Conservation (phyloP, 2,329 filamentous ascomycete genomes). For the Epichloe sylvatica region DNA sequence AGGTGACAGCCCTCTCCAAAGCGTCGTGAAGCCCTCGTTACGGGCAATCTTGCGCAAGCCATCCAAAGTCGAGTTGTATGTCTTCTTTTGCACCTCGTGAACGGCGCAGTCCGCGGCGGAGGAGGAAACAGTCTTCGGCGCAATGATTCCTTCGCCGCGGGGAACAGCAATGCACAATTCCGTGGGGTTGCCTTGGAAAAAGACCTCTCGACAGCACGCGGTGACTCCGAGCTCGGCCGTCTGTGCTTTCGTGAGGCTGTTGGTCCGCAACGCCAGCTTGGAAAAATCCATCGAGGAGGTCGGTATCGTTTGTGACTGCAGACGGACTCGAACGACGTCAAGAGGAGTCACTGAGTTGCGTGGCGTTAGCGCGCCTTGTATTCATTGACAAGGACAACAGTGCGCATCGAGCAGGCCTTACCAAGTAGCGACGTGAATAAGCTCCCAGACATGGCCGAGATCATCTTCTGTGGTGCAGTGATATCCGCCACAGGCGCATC, state of each 20-base stretch:
- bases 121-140: conserved; percentile 13
- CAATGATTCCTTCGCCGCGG: conserved; percentile 31
- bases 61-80: conserved; percentile 82
- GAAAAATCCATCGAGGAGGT: conserved; percentile 38
- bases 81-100: conserved; percentile 70
- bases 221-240: conserved; percentile 76
- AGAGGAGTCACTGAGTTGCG: conserved; percentile 65
- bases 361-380: neutral
- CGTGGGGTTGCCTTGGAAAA: conserved; percentile 79
- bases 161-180: conserved; percentile 67
- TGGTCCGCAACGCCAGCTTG: conserved; percentile 39
- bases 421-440: conserved; percentile 78
- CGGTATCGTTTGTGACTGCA: conserved; percentile 63
- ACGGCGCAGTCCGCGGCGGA: conserved; percentile 59
- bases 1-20: conserved; percentile 91
- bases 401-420: conserved; percentile 31
- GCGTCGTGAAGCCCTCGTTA: conserved; percentile 71
- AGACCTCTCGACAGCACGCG: conserved; percentile 90
- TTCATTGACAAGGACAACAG: neutral
- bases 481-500: conserved; percentile 44
- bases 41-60: conserved; percentile 87
- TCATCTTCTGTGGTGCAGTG: conserved; percentile 79
- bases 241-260: conserved; percentile 55
- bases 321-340: conserved; percentile 87
- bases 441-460: conserved; percentile 83